Base-by-base conservation (phyloP, 1,284 basidiomycete genomes). In the Malassezia cuniculi region DNA sequence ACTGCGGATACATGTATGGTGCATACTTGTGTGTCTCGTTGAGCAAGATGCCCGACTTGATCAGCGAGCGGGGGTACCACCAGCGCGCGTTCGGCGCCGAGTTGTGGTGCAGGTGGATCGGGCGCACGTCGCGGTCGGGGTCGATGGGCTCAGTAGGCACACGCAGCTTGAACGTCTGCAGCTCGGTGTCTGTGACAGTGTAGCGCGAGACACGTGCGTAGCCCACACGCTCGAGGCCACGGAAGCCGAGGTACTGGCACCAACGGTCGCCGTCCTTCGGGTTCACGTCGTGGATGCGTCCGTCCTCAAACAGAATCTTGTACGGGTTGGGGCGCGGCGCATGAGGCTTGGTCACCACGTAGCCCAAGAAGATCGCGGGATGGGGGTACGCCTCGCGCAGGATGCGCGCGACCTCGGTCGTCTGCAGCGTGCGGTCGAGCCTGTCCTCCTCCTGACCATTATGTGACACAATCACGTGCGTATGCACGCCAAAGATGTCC, bases 361-460 rank as follows among this genome's bases (percentile, higher is more conserved):
- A 69, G n/a, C 65, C 66, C 12, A 93, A 71, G 72, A 87, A 93
- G 29, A 90, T 75, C 10, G 81, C 77, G 0, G 87, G 87, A 15
- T 76, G 72, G 20, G 82, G 82, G 51, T 79, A 79, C 3, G 78
- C 72, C 16, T 73, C 73, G 0, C 76, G 69, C 76, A 90, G 82
- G 36, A 93, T 80, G 19, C 79, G 72, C 1, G 81, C 87, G 28
- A 93, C 71, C 57, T 82, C 82, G 22, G 67, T 79, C 31, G 82
- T 83, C 63, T 94, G 87, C 28, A 93, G 69, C 65, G 89, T 81
- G 50, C 87, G 77, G 67, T 93, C 87, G 14, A 86, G 68, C 0
- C 81, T 76, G 36, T 86, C 85, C 64, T 90, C 82, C 73, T 90
- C 61, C 75, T 94, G 87, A 2, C 87, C 87, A 60, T 94, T 93